These are phyloP conservation scores for Corymbia calophylla DNA, from an alignment of 441 rosid genomes.

Conservation along the genomic window DNA sequence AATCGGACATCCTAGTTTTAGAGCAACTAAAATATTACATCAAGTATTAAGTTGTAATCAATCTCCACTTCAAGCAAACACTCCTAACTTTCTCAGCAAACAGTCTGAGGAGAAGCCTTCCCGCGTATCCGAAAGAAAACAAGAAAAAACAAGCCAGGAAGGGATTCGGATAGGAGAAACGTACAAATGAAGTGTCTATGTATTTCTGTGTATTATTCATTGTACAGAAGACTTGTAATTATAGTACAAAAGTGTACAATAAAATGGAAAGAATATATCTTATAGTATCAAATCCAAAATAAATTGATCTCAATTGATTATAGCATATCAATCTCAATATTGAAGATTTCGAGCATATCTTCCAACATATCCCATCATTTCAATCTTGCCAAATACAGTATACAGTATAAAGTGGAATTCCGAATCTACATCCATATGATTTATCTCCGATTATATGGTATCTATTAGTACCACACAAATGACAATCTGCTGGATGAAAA, in stretches of 20 bases:
- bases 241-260: no score
- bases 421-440: conserved; percentile 12
- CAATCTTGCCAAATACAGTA: not conserved
- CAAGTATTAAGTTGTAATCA: not conserved
- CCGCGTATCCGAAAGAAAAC: no score
- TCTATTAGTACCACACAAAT: not conserved
- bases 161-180: no score
- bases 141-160: no score
- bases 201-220: no score
- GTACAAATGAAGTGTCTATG: no score
- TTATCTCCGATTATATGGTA: not conserved
- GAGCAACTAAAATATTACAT: not conserved
- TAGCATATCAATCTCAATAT: no score
- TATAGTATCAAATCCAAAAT: no score
- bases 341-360: not conserved
- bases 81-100: not conserved
- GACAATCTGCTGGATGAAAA: not conserved
- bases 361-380: not conserved
- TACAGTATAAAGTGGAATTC: not conserved
- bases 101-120: no score
- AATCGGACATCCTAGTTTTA: not conserved
- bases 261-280: no score
- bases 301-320: no score
- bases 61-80: not conserved
- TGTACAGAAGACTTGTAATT: no score